Base-by-base conservation (phyloP, 2,329 filamentous ascomycete genomes). In the Penicillium corylophilum region DNA sequence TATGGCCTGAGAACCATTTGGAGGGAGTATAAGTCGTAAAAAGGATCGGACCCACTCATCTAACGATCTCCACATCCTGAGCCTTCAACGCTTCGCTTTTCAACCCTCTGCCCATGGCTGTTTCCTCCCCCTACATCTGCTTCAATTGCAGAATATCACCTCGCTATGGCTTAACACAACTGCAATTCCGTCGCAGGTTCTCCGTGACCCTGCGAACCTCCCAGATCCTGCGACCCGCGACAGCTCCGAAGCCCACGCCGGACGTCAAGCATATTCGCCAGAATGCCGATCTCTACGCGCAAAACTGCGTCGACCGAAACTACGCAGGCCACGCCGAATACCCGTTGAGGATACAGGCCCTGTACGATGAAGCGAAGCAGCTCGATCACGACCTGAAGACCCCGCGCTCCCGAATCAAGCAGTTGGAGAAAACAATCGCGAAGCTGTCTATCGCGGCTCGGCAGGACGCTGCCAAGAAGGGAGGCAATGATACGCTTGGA, bases 181-280 rank as follows among this genome's bases (percentile, higher is more conserved):
- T 62, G 39, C 29, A 50, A 46, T 40, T 44, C 18, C 44, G 56
- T 40, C 66, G 65, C 46, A 50, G 36, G 13, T 66, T 64, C 42
- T 59, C 60, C 22, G 48, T 48, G 16, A 54, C 63, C 22, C 57
- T 50, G 15, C 59, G 55, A n/a, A 57, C 57, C 45, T 48, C 54
- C 10, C 62, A 70, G 24, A 48, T 59, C 18, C 45, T 73, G 3
- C 80, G 86, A 35, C 88, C 88, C 4, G 79, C 87, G 1, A 86
- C 82, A 46, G 91, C 89, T 13, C 91, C 90, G 10, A 93, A 90
- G 69, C 84, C 89, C 23, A 82, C 82, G 42, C 81, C 95, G 60
- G 88, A 96, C 75, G 81, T 95, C 68, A 93, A 90, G 71, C 87
- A 94, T 74, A 96, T 99, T 70, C 91, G 92, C 51, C 82, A 90